Evolutionary conservation across 768 basidiomycete genomes (phyloP), one percentile per base, ranked within the genome.

Genomic region (Russula vinacea): DNA sequence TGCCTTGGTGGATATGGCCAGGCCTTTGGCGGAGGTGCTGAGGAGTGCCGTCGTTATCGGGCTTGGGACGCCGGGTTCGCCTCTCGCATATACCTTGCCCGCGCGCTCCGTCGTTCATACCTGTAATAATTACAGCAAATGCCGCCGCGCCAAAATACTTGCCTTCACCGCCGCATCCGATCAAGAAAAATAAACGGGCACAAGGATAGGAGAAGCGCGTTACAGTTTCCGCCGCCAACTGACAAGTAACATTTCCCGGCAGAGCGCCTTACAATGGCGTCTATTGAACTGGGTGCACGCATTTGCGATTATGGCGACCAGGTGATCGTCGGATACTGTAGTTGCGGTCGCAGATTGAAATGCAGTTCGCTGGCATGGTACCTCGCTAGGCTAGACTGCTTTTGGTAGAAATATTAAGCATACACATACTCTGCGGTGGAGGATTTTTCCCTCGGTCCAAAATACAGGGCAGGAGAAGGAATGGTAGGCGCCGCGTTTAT

Each of bases 81-180:
- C 22, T 13, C 35, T 24, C 3, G 33, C 42, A 49, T 50, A 49
- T 39, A 50, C 16, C 33, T 37, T 40, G 11, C 29, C 14, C 24
- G 60, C 60, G 60, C 60, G 60, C 53, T 61, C 60, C 60, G 60
- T 62, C 54, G 14, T 39, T 45, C 24, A 37, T 44, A 40, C 40
- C 13, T 60, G 40, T 60, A 51, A 52, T 42, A 16, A 24, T 47
- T 13, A 14, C 44, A 35, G 26, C 17, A 17, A 26, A 24, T 40
- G 19, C 49, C 51, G 14, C 16, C 13, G 26, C 10, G 9, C 40
- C n/a, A 14, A 16, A 32, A 16, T 11, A 52, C 35, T 5, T 16
- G 10, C 10, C 4, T 37, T 22, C 24, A 26, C n/a, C 22, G 26
- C 49, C 14, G 26, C 49, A 47, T 50, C 26, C 13, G 49, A 26